phyloP scores from a whole-genome alignment of 176 grass and related monocot species.

The Rhynchospora pubera region DNA sequence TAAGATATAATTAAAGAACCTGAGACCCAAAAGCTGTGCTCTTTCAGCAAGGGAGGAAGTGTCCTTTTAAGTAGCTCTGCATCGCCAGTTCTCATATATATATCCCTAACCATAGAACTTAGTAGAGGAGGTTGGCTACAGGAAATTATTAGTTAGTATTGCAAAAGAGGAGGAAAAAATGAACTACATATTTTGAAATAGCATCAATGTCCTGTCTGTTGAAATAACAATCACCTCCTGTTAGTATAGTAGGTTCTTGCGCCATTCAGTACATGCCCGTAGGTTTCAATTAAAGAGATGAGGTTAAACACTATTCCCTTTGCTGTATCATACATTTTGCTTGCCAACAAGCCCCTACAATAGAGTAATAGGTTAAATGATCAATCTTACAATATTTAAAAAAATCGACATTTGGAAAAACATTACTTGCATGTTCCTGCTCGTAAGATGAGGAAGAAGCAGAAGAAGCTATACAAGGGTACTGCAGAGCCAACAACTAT shows the following conservation, averaged over 20 bases:
- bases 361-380: background rate
- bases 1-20: constrained; percentile 37
- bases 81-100: constrained; percentile 60
- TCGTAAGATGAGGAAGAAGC: too few relatives aligned
- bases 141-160: background rate
- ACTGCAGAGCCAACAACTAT: background rate
- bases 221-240: constrained; percentile 49
- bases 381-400: background rate
- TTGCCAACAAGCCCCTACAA: constrained; percentile 81
- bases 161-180: background rate
- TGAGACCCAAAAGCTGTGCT: constrained; percentile 96
- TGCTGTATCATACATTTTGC: constrained; percentile 94
- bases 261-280: constrained; percentile 75
- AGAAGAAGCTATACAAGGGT: too few relatives aligned
- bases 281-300: constrained; percentile 59
- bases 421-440: too few relatives aligned
- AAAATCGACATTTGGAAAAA: too few relatives aligned
- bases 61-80: constrained; percentile 44
- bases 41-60: constrained; percentile 65
- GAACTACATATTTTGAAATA: background rate
- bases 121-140: constrained; percentile 87
- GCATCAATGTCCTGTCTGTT: background rate
- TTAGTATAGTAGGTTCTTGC: constrained; percentile 90
- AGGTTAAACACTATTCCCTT: constrained; percentile 64
- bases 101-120: constrained; percentile 74